These are phyloP conservation scores for Vitis hybrid DNA, from an alignment of 177 flowering plant species.

Conservation along the genomic window DNA sequence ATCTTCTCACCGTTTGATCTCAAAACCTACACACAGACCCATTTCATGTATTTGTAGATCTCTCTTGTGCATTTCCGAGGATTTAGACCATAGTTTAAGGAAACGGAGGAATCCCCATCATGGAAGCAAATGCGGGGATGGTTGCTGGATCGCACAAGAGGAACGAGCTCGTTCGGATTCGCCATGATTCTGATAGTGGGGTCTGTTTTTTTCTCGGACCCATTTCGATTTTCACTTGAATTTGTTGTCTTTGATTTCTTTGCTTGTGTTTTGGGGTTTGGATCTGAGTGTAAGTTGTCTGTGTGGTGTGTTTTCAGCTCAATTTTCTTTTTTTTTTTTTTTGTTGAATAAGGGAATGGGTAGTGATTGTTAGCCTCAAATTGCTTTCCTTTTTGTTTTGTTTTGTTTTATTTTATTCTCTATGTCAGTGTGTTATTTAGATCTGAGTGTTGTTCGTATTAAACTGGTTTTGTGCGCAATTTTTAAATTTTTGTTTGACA, in stretches of 20 bases:
- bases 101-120: slow-evolving; percentile 17
- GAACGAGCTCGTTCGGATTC: slow-evolving; percentile 78
- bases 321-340: not conserved
- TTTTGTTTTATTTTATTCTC: not conserved
- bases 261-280: slow-evolving; percentile 4
- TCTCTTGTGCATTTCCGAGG: not conserved
- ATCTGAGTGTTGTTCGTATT: slow-evolving; percentile 5
- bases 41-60: not conserved
- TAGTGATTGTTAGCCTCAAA: not conserved
- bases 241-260: not conserved
- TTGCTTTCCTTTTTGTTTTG: not conserved
- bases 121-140: slow-evolving; percentile 84
- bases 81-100: not conserved
- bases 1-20: not conserved
- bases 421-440: not conserved
- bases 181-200: slow-evolving; percentile 77
- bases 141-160: slow-evolving; percentile 85
- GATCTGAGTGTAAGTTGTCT: slow-evolving; percentile 10
- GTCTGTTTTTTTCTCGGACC: slow-evolving; percentile 29
- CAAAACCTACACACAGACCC: not conserved
- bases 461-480: not conserved
- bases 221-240: slow-evolving; percentile 11
- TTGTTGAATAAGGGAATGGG: not conserved
- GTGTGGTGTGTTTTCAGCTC: slow-evolving; percentile 6
- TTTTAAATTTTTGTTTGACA: too few species aligned